phyloP scores from a whole-genome alignment of 192 early-diverging fungal genomes.

The Umbelopsis sp. region DNA sequence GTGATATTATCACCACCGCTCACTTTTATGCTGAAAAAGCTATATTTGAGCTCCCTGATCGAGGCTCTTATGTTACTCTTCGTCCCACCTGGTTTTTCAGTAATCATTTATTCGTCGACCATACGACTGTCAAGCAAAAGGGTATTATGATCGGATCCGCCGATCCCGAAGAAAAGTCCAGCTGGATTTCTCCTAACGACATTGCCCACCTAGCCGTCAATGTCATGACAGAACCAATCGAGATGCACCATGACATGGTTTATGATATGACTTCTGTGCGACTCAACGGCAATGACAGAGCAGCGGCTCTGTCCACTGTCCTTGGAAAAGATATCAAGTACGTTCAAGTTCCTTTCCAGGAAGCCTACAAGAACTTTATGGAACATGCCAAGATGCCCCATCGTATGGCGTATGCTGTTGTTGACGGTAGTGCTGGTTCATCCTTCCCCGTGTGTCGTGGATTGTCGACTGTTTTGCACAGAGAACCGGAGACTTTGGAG shows the following conservation, averaged over 20 bases:
- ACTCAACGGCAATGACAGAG: not conserved
- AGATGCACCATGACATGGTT: slow-evolving; percentile 16
- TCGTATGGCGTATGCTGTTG: too few relatives aligned
- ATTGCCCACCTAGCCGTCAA: slow-evolving; percentile 17
- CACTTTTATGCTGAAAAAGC: not conserved
- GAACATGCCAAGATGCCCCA: too few relatives aligned
- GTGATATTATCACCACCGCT: not conserved
- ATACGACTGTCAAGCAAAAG: not conserved
- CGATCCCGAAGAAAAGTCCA: not conserved
- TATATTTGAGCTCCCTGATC: not conserved
- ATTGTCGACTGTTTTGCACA: too few relatives aligned
- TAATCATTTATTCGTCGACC: slow-evolving; percentile 13
- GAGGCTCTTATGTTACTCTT: slow-evolving; percentile 10
- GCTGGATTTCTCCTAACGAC: slow-evolving; percentile 22
- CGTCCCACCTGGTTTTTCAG: slow-evolving; percentile 27
- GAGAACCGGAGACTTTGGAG: too few relatives aligned
- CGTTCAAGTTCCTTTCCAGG: not conserved
- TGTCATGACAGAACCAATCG: slow-evolving; percentile 17
- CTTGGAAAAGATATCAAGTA: not conserved
- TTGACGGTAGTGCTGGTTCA: too few relatives aligned
- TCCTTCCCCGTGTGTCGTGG: too few relatives aligned
- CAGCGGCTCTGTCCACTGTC: not conserved
- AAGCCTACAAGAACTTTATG: not conserved
- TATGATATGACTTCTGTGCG: not conserved
- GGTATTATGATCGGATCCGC: not conserved